Percentiles rank a stretch among this genome's conserved stretches.
These are phyloP conservation scores for Danielia oregonensis DNA, from an alignment of 805 yeast genomes.

Conservation along the genomic window DNA sequence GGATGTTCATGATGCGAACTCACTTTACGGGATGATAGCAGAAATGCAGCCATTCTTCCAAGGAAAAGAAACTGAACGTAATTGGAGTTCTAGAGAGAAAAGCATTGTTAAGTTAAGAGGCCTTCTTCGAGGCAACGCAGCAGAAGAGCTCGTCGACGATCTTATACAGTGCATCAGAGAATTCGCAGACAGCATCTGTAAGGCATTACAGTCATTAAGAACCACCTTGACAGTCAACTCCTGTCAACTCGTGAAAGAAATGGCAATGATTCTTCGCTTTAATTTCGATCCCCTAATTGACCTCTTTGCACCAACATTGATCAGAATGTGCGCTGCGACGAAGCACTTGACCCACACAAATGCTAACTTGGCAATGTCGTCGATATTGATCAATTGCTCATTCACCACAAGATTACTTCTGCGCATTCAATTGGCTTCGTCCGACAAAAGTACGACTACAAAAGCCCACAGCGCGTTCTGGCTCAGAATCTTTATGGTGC, in stretches of 20 bases:
- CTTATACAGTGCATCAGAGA: conserved; percentile 31
- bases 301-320: conserved; percentile 41
- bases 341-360: conserved; percentile 61
- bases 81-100: conserved; percentile 77
- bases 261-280: conserved; percentile 39
- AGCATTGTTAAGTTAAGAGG: conserved; percentile 54
- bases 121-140: conserved; percentile 56
- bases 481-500: conserved; percentile 57
- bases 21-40: conserved; percentile 15
- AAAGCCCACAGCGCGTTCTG: conserved; percentile 67
- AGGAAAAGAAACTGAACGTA: conserved; percentile 80
- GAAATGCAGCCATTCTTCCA: conserved; percentile 41
- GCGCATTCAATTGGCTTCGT: conserved; percentile 47
- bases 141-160: conserved; percentile 32
- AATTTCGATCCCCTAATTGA: conserved; percentile 50
- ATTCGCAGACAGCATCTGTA: conserved; percentile 53
- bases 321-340: conserved; percentile 55
- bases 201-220: conserved; percentile 68
- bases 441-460: conserved; percentile 70
- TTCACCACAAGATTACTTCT: conserved; percentile 49
- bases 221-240: conserved; percentile 79
- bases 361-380: conserved; percentile 52
- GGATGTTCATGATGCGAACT: conserved; percentile 22
- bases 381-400: conserved; percentile 53
- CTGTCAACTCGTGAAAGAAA: conserved; percentile 73